Percentiles rank a stretch among this genome's conserved stretches.
phyloP scores from a whole-genome alignment of 106 monocot genomes.

The Apostasia ramifera region DNA sequence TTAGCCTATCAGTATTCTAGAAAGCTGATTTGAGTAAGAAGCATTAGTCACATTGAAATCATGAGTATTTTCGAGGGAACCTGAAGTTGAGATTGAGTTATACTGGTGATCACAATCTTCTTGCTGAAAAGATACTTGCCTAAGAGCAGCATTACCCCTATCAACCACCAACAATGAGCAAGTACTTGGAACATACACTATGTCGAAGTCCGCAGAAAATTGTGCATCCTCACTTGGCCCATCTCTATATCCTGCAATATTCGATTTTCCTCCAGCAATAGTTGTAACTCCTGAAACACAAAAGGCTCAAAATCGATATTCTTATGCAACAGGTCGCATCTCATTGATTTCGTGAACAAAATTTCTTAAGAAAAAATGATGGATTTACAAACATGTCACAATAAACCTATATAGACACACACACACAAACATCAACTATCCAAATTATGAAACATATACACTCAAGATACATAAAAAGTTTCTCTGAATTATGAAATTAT shows the following conservation, averaged over 20 bases:
- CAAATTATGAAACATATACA: not conserved
- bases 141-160: constrained; percentile 94
- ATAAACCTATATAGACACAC: not conserved
- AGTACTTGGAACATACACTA: constrained; percentile 66
- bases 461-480: not conserved
- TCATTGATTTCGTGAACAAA: not conserved
- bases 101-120: constrained; percentile 76
- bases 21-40: not conserved
- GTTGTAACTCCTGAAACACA: constrained; percentile 77
- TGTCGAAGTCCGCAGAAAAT: constrained; percentile 90
- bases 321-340: not conserved
- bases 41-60: too few relatives aligned
- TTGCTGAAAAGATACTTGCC: constrained; percentile 84
- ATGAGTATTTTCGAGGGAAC: constrained; percentile 14
- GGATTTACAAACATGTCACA: not conserved
- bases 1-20: not conserved
- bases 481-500: too few relatives aligned
- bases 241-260: constrained; percentile 88
- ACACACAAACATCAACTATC: not conserved
- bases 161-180: constrained; percentile 92
- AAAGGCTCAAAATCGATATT: not conserved
- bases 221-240: constrained; percentile 99
- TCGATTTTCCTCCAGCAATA: constrained; percentile 94
- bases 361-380: not conserved
- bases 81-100: constrained; percentile 71